phyloP scores from a whole-genome alignment of 352 stramenopile genomes.

The Pythium utonaiense region DNA sequence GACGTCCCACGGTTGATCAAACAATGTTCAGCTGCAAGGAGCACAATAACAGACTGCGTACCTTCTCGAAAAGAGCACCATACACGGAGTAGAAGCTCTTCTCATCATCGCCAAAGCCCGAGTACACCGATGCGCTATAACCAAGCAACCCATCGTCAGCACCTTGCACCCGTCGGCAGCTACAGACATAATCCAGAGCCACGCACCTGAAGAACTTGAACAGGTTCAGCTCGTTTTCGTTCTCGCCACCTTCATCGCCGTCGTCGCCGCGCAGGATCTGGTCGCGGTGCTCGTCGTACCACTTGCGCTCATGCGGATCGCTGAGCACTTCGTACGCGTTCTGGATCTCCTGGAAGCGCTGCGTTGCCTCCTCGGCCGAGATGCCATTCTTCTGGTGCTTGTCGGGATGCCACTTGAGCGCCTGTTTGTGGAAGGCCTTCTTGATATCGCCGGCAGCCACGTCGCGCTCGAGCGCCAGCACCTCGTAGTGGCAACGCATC shows the following conservation, averaged over 20 bases:
- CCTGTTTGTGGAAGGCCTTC: slow-evolving; percentile 73
- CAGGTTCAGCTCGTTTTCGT: slow-evolving; percentile 58
- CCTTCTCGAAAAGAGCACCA: slow-evolving; percentile 64
- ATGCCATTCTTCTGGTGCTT: slow-evolving; percentile 78
- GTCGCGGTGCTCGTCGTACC: slow-evolving; percentile 87
- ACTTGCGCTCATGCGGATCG: slow-evolving; percentile 82
- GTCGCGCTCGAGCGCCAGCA: slow-evolving; percentile 63
- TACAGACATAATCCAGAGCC: no score
- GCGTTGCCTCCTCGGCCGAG: slow-evolving; percentile 68
- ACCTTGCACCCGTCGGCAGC: no score
- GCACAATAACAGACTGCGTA: no score
- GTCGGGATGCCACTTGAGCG: slow-evolving; percentile 82
- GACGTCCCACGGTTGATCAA: no score
- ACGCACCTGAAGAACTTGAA: slow-evolving; percentile 77
- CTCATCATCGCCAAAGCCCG: slow-evolving; percentile 68
- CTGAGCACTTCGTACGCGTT: slow-evolving; percentile 85
- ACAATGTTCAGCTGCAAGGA: no score
- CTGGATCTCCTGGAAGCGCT: slow-evolving; percentile 84
- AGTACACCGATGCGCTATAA: slow-evolving; percentile 56
- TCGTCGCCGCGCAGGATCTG: slow-evolving; percentile 79
- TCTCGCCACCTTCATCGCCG: slow-evolving; percentile 24
- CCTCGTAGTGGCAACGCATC: slow-evolving; percentile 83
- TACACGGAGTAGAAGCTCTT: slow-evolving; percentile 83
- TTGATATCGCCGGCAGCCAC: slow-evolving; percentile 57
- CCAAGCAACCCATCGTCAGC: neutral